phyloP scores from a whole-genome alignment of 352 stramenopile genomes.

The Phytophthora litchii region DNA sequence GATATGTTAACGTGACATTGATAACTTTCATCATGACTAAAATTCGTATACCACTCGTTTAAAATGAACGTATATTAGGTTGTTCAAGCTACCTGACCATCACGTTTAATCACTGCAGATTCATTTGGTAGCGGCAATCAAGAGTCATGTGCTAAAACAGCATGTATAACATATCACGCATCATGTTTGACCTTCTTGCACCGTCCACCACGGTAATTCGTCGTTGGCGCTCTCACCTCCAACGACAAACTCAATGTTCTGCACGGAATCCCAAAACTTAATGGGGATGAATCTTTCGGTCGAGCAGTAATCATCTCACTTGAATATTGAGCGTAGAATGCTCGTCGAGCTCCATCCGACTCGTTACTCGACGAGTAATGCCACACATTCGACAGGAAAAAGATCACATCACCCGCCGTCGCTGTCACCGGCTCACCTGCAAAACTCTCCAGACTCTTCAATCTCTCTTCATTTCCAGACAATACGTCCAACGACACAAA shows the following conservation, averaged over 20 bases:
- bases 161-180: not conserved
- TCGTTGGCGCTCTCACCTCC: not conserved
- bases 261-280: constrained; percentile 77
- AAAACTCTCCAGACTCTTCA: not conserved
- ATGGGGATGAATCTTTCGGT: constrained; percentile 38
- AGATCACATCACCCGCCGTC: constrained; percentile 51
- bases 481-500: constrained; percentile 49
- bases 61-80: too few species aligned
- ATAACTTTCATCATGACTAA: too few species aligned
- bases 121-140: too few species aligned
- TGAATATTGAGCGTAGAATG: constrained; percentile 82
- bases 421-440: constrained; percentile 40
- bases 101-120: too few species aligned
- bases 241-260: not conserved
- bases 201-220: not conserved
- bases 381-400: constrained; percentile 79
- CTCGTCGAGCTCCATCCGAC: constrained; percentile 44
- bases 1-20: too few species aligned
- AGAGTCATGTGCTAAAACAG: too few species aligned
- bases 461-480: not conserved
- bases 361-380: constrained; percentile 70
- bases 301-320: constrained; percentile 49
- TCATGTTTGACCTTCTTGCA: constrained; percentile 4
- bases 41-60: too few species aligned
- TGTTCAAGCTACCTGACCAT: too few species aligned